phyloP scores from a whole-genome alignment of 2,329 filamentous ascomycete genomes.

The Aspergillus sp. region DNA sequence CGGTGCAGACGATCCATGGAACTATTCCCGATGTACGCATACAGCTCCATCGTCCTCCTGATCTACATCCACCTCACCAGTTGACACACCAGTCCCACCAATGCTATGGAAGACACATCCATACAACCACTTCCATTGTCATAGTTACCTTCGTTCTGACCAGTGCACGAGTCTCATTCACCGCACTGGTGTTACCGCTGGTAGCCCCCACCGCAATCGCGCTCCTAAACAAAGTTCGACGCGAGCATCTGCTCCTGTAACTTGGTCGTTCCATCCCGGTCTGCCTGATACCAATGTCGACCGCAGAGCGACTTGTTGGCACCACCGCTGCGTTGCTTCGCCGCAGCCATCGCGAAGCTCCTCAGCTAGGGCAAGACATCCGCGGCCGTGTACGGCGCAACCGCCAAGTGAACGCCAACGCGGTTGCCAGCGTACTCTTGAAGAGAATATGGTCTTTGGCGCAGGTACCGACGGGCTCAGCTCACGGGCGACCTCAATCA shows the following conservation, averaged over 20 bases:
- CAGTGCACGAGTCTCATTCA: neutral
- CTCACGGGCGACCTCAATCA: constrained; percentile 60
- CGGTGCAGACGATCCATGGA: too few relatives aligned
- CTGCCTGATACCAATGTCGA: constrained; percentile 29
- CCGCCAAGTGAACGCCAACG: constrained; percentile 52
- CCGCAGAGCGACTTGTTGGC: constrained; percentile 36
- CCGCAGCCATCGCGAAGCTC: constrained; percentile 52
- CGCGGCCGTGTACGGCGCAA: constrained; percentile 54
- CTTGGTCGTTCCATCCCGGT: constrained; percentile 25
- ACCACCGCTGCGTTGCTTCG: constrained; percentile 48
- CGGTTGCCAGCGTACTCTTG: constrained; percentile 62
- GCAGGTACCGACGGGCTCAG: constrained; percentile 50
- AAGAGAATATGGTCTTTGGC: constrained; percentile 60
- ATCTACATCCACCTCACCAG: neutral
- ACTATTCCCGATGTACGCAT: too few relatives aligned
- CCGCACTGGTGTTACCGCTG: neutral
- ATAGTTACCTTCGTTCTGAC: neutral
- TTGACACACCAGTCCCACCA: neutral
- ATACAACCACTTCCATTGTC: neutral
- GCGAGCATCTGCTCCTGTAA: constrained; percentile 28
- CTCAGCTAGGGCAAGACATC: constrained; percentile 50
- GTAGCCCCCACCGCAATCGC: neutral
- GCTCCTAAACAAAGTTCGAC: constrained; percentile 6
- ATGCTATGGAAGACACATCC: neutral
- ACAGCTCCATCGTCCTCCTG: too few relatives aligned